Evolutionary conservation across 2,329 filamentous ascomycete genomes (phyloP).

Genomic region (Cercospora beticola): DNA sequence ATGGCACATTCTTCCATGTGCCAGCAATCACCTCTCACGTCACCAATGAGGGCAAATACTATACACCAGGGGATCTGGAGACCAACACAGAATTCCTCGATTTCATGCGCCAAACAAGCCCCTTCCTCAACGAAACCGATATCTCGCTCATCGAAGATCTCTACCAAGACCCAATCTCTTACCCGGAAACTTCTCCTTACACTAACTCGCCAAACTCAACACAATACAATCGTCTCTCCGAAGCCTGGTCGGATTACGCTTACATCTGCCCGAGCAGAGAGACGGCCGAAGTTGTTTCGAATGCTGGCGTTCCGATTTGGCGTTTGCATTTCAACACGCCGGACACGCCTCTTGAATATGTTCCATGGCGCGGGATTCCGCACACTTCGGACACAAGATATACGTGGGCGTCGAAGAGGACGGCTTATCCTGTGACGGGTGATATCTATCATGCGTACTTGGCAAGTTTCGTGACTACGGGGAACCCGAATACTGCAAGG

Average conservation of each 20-base stretch:
- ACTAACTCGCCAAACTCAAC: slow-evolving; percentile 33
- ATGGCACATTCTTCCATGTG: slow-evolving; percentile 50
- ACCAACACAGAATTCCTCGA: slow-evolving; percentile 54
- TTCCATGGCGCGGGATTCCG: slow-evolving; percentile 16
- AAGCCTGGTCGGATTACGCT: slow-evolving; percentile 64
- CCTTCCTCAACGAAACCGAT: slow-evolving; percentile 54
- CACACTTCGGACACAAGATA: slow-evolving; percentile 22
- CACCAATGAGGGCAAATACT: slow-evolving; percentile 67
- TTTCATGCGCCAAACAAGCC: slow-evolving; percentile 65
- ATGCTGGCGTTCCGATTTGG: slow-evolving; percentile 17
- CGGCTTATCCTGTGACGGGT: slow-evolving; percentile 12
- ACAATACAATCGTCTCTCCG: slow-evolving; percentile 59
- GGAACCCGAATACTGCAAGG: slow-evolving; percentile 37
- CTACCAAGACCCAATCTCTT: slow-evolving; percentile 59
- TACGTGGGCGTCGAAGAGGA: slow-evolving; percentile 17
- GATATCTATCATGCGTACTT: slow-evolving; percentile 39
- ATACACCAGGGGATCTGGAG: slow-evolving; percentile 55
- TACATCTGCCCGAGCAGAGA: slow-evolving; percentile 64
- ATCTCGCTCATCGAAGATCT: slow-evolving; percentile 55
- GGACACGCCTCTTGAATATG: slow-evolving; percentile 11
- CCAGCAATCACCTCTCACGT: slow-evolving; percentile 69
- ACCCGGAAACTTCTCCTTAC: slow-evolving; percentile 44
- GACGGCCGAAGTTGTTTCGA: slow-evolving; percentile 49
- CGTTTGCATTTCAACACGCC: slow-evolving; percentile 21
- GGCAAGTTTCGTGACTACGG: slow-evolving; percentile 40